These are phyloP conservation scores for Trichoderma semiorbis DNA, from an alignment of 2,329 filamentous ascomycete genomes.

Conservation along the genomic window DNA sequence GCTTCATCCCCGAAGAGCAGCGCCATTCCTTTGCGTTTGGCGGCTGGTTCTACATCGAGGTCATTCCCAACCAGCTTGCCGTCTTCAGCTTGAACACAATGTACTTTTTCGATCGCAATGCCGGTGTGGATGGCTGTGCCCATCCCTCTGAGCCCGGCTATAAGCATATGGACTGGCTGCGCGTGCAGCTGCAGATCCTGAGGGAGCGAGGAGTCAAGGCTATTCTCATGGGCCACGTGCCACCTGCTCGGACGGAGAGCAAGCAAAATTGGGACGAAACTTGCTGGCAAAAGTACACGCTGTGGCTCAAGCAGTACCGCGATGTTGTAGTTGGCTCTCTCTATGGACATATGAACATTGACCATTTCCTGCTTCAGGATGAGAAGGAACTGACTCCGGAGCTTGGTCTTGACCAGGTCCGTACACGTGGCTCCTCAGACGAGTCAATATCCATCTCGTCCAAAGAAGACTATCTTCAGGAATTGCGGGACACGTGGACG, in stretches of 20 bases:
- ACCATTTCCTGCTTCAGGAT: slow-evolving; percentile 93
- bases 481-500: slow-evolving; percentile 75
- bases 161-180: slow-evolving; percentile 94
- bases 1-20: slow-evolving; percentile 89
- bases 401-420: slow-evolving; percentile 34
- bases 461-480: slow-evolving; percentile 68
- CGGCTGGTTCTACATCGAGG: slow-evolving; percentile 93
- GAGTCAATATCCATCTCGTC: slow-evolving; percentile 60
- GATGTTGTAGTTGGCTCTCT: slow-evolving; percentile 78
- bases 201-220: slow-evolving; percentile 86
- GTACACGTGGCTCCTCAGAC: slow-evolving; percentile 33
- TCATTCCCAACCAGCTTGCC: slow-evolving; percentile 78
- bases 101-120: slow-evolving; percentile 93
- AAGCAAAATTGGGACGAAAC: slow-evolving; percentile 94
- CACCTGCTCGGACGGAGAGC: slow-evolving; percentile 77
- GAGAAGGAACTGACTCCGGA: slow-evolving; percentile 68
- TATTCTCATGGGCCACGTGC: slow-evolving; percentile 90
- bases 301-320: slow-evolving; percentile 87
- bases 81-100: slow-evolving; percentile 95
- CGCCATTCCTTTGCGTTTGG: slow-evolving; percentile 86
- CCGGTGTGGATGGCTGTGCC: slow-evolving; percentile 86
- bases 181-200: slow-evolving; percentile 80
- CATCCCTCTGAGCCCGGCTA: slow-evolving; percentile 79
- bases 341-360: slow-evolving; percentile 97
- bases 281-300: slow-evolving; percentile 95